phyloP scores from a whole-genome alignment of 2,329 filamentous ascomycete species.

The Colletotrichum sp. region DNA sequence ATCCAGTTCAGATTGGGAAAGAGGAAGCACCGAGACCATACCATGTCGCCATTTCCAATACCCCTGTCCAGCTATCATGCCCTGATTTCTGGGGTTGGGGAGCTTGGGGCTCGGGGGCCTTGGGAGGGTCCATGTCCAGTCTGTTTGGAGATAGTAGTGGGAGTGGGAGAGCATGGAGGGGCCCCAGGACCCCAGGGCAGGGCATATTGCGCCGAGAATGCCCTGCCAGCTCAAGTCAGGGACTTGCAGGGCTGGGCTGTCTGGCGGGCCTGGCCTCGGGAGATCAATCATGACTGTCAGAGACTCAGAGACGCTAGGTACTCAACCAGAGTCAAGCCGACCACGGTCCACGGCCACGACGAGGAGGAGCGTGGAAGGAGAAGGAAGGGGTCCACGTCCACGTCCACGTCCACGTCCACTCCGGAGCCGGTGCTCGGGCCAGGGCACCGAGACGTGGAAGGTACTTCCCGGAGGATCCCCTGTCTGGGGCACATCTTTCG shows the following conservation, averaged over 20 bases:
- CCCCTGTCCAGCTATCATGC: not conserved
- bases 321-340: not conserved
- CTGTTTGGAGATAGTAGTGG: not conserved
- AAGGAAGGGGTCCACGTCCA: not conserved
- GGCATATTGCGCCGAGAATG: not conserved
- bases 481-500: conserved; percentile 13
- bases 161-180: not conserved
- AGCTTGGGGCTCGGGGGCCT: not conserved
- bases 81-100: not conserved
- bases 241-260: not conserved
- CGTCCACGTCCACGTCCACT: not conserved
- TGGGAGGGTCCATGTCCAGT: not conserved
- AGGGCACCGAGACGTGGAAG: not conserved
- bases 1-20: conserved; percentile 3
- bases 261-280: too few relatives aligned
- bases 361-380: not conserved
- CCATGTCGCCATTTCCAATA: conserved; percentile 4
- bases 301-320: not conserved
- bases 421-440: not conserved
- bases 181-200: too few relatives aligned
- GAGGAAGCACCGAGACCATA: conserved; percentile 5
- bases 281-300: not conserved
- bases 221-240: not conserved
- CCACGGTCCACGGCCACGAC: not conserved
- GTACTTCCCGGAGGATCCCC: not conserved